Evolutionary conservation across 2,329 filamentous ascomycete species (phyloP), one percentile per base, ranked within the genome.

Genomic region (Massarina eburnea): DNA sequence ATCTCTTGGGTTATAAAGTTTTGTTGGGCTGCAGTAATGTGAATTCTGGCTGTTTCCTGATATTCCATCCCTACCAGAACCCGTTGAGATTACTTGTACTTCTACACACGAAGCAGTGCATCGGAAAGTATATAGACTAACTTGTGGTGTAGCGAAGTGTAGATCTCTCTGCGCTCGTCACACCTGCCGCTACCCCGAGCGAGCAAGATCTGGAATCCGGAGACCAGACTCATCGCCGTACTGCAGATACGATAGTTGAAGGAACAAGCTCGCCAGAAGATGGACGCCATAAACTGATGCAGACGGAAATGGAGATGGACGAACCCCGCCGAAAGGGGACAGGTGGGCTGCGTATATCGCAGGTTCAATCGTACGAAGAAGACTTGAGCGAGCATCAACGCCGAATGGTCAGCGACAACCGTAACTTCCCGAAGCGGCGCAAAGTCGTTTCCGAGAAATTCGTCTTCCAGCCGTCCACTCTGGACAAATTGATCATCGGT

Each of bases 401-500:
- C 5, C 60, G 64, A 32, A 66, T 70, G 57, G 61, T 64, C 27
- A 57, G 59, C 30, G 64, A 67, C 35, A 54, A 53, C 19, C 49
- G 61, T 18, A 68, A 46, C 22, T 66, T 66, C 30, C 66, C 66
- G 1, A 66, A 68, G 44, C 46, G 66, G 32, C 58, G 64, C 34
- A 70, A 68, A 39, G 43, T 61, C 2, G 50, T 52, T 6, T 58
- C 64, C 2, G 66, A 70, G n/a, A 70, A 70, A 32, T 71, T 72
- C 1, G 68, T 68, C 8, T 62, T 77, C 39, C 71, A 76, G 45
- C 75, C 75, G 1, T 76, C 75, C 0, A 76, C 72, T 4, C 55
- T 75, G 14, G 73, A 77, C 47, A 78, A 77, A 47, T 65, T 78
- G 34, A 72, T 78, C 36, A 66, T 70, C 18, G 76, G 76, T 3